Evolutionary conservation across 345 rosid species (phyloP).

Genomic region (Salix purpurea): DNA sequence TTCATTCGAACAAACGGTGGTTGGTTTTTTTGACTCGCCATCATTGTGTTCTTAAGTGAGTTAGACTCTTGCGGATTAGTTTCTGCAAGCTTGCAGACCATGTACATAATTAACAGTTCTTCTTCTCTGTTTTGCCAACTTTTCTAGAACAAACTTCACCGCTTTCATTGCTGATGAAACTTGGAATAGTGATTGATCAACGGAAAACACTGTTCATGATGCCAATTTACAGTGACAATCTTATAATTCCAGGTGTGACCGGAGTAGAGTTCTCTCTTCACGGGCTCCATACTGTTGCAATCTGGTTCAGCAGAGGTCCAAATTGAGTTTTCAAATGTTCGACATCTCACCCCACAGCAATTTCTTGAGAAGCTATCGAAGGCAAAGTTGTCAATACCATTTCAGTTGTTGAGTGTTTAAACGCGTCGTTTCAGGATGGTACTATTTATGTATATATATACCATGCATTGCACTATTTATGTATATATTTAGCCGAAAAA

Average conservation of each 20-base stretch:
- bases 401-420: too few relatives aligned
- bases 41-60: background rate
- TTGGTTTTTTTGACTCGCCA: background rate
- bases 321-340: slow-evolving; percentile 67
- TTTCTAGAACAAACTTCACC: background rate
- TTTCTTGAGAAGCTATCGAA: slow-evolving; percentile 73
- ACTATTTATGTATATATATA: too few relatives aligned
- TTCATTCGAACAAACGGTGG: background rate
- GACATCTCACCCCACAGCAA: slow-evolving; percentile 70
- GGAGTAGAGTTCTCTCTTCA: slow-evolving; percentile 70
- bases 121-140: background rate
- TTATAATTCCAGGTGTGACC: slow-evolving; percentile 64
- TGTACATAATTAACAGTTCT: background rate
- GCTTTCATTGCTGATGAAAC: background rate
- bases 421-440: accelerated
- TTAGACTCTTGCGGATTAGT: background rate
- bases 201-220: background rate
- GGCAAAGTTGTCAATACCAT: accelerated
- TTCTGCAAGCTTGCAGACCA: background rate
- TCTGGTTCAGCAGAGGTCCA: slow-evolving; percentile 52
- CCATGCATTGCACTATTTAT: too few relatives aligned
- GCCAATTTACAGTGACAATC: background rate
- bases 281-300: slow-evolving; percentile 77
- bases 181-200: background rate
- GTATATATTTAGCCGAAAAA: too few relatives aligned